Base-by-base conservation (phyloP, 495 filamentous ascomycete genomes). In the Podospora tetraspora region DNA sequence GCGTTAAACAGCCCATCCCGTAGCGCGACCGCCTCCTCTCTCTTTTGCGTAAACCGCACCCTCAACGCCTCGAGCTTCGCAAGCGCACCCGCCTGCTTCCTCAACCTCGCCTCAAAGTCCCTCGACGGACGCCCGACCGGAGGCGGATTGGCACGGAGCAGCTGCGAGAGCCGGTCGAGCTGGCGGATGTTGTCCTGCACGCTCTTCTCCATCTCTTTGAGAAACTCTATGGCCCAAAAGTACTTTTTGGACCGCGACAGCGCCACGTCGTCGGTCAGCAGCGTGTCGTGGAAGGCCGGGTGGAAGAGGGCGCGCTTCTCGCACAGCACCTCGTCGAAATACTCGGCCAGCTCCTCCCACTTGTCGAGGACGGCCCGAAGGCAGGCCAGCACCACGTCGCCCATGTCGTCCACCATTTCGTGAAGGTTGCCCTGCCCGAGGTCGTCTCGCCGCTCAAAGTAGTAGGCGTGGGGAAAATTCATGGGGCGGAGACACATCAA, bases 1-100 rank as follows among this genome's bases (percentile, higher is more conserved):
- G 70, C 70, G 30, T 70, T 72, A 61, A 72, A 72, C 16, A 72
- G 70, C 8, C 69, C 69, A 59, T 70, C 69, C 30, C 69, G 27
- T 30, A 70, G n/a, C 5, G 65, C 66, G 2, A 67, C 43, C n/a
- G 64, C 64, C 19, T 70, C 69, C 25, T 67, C 37, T 12, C 27
- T 59, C 9, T 67, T 60, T 29, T 64, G 56, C 21, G 29, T 56
- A 27, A 66, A 59, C 57, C 64, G 19, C 19, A 34, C 27, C 27
- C 64, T 19, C 56, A 66, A n/a, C 19, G 56, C 57, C 21, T 66
- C 64, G 4, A 66, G 64, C 24, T 34, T 66, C 8, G 57, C 27
- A 34, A 66, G 64, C 10, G 23, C 29, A 1, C 23, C 57, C 30
- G 34, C 29, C 25, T 59, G 52, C 56, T 37, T 66, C 29, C n/a